Base-by-base conservation (phyloP, 208 protist genomes). In the Leishmania amazonensis region DNA sequence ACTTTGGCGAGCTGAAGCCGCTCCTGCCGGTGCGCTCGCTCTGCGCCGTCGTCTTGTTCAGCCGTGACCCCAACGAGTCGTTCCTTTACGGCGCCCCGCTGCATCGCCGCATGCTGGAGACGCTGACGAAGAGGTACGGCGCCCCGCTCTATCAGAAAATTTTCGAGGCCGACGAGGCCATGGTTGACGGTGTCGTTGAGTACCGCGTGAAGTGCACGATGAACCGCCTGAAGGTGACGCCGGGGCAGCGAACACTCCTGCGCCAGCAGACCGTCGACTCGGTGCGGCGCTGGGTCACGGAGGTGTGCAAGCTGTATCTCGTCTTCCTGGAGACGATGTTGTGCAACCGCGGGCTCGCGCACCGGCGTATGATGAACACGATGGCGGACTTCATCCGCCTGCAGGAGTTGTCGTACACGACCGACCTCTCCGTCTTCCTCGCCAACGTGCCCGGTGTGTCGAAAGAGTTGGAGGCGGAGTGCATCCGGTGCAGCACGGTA, bases 321-420 rank as follows among this genome's bases (percentile, higher is more conserved):
- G 78, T 94, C 53, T 89, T 95, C 76, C 81, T 95, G 13, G 94
- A 97, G 88, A 88, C 88, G 42, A 95, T 97, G 94, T 87, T 97
- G 62, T 97, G 94, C 89, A 97, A 94, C 80, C 94, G 94, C 75
- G 94, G 94, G 31, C 85, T 95, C 40, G 88, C 92, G 7, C 94
- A 97, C 83, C 91, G 90, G 70, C 90, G 91, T 45, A 83, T 97
- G 65, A 93, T 96, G 88, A 96, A 96, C 78, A 49, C 75, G 57
- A 84, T 97, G 79, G 75, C 81, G 1, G 88, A 90, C 68, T 79
- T 96, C 62, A 85, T 84, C 54, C 78, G 83, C 64, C 85, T 97
- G 42, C 91, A 95, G 87, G 90, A 96, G 83, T 58, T 90, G 75
- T 91, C 91, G 8, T 96, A 95, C 89, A 81, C 81, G 35, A 89